These are phyloP conservation scores for Paramarasmius palmivorus DNA, from an alignment of 1,284 basidiomycete species.

Conservation along the genomic window DNA sequence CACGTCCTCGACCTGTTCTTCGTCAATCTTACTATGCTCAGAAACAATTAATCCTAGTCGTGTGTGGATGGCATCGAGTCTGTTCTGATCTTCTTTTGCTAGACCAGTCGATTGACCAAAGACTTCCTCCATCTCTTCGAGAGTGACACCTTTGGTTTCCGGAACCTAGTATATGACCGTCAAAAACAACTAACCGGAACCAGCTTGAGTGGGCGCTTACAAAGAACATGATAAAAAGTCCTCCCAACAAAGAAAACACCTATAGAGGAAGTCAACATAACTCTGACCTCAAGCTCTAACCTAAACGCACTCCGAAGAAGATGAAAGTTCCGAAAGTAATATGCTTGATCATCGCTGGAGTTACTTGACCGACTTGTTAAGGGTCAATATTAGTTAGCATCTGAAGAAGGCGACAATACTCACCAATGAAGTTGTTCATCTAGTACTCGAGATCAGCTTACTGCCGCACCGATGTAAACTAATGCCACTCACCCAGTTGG, in stretches of 20 bases:
- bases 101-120: conserved; percentile 56
- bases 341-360: conserved; percentile 56
- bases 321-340: conserved; percentile 62
- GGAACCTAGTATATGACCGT: conserved; percentile 43
- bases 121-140: conserved; percentile 73
- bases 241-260: conserved; percentile 64
- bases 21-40: conserved; percentile 10
- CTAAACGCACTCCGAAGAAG: conserved; percentile 64
- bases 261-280: conserved; percentile 22
- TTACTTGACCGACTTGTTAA: conserved; percentile 39
- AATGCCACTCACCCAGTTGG: conserved; percentile 57
- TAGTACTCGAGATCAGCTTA: conserved; percentile 23
- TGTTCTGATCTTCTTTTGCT: conserved; percentile 53
- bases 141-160: conserved; percentile 66
- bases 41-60: conserved; percentile 52
- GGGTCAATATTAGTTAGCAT: neutral
- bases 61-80: conserved; percentile 54
- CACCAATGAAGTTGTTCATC: conserved; percentile 79
- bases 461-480: neutral
- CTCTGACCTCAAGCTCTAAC: too few relatives aligned
- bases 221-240: conserved; percentile 61
- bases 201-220: conserved; percentile 34
- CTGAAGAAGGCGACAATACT: conserved; percentile 16
- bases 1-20: conserved; percentile 21
- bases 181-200: neutral